A percentile compares a stretch with the other conserved stretches of the same genome.
Evolutionary conservation across 176 grass and related monocot species (phyloP).

Genomic region (Musa itinerans): DNA sequence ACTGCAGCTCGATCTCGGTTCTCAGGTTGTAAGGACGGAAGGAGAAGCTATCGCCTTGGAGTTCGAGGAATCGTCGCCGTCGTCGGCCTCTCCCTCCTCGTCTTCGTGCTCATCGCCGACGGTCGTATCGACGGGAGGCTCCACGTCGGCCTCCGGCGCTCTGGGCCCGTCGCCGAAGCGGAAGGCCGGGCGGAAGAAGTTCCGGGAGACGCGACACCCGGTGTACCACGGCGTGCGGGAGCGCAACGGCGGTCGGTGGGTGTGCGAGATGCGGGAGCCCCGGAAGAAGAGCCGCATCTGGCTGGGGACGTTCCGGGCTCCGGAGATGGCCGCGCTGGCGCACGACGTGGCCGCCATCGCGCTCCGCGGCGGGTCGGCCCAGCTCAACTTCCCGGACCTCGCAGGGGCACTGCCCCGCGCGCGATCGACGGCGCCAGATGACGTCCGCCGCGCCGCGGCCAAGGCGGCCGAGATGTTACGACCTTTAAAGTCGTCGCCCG

Average conservation of each 20-base stretch:
- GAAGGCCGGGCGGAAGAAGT: slow-evolving; percentile 53
- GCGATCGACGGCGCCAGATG: neutral
- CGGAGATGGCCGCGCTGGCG: slow-evolving; percentile 7
- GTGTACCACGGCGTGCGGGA: slow-evolving; percentile 65
- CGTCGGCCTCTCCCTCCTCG: neutral
- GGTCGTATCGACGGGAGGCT: neutral
- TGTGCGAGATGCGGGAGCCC: slow-evolving; percentile 9
- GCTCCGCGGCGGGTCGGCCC: neutral
- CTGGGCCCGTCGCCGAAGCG: neutral
- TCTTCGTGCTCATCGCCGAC: neutral
- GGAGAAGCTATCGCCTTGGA: neutral
- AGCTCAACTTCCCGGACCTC: slow-evolving; percentile 8
- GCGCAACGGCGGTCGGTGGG: slow-evolving; percentile 11
- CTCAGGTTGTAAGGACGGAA: too few relatives aligned
- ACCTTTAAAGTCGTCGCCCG: neutral
- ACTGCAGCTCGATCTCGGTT: too few relatives aligned
- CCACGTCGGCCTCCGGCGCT: neutral
- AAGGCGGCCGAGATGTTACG: neutral
- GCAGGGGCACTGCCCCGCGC: neutral
- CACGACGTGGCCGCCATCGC: slow-evolving; percentile 18
- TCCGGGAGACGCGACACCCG: slow-evolving; percentile 75
- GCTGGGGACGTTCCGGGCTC: neutral
- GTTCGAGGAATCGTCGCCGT: neutral
- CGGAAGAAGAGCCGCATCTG: slow-evolving; percentile 8
- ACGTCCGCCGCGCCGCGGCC: neutral